Conservation (phyloP, 495 filamentous ascomycete genomes). For the Hyaloscypha hepaticicola region DNA sequence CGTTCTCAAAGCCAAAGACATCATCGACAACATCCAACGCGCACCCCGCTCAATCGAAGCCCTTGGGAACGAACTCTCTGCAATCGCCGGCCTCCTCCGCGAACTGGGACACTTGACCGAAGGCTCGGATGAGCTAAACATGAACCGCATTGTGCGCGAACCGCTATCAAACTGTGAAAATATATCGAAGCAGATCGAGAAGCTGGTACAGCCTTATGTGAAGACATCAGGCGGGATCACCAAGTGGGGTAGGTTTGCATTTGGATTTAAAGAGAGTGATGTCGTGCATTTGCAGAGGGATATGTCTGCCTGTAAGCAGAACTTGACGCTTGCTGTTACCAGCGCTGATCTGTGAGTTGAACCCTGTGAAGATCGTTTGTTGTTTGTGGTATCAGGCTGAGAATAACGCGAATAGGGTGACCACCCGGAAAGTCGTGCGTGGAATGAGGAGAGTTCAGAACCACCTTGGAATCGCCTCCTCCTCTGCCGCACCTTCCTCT, state of each 20-base stretch:
- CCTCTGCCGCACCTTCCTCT: background rate
- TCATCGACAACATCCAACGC: background rate
- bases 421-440: background rate
- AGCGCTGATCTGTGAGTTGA: background rate
- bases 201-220: background rate
- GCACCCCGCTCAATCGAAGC: background rate
- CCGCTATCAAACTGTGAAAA: background rate
- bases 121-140: background rate
- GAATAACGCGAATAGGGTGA: background rate
- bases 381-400: background rate
- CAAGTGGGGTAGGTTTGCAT: background rate
- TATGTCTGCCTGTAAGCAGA: background rate
- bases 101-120: background rate
- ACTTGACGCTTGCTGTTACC: background rate
- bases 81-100: background rate
- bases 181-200: background rate
- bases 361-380: background rate
- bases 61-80: background rate
- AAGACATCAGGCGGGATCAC: background rate
- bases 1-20: background rate
- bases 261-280: background rate
- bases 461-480: background rate
- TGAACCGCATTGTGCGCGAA: background rate
- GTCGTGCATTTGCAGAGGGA: background rate
- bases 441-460: background rate